phyloP scores from a whole-genome alignment of 306 rosid genomes.

The Quercus mongolica region DNA sequence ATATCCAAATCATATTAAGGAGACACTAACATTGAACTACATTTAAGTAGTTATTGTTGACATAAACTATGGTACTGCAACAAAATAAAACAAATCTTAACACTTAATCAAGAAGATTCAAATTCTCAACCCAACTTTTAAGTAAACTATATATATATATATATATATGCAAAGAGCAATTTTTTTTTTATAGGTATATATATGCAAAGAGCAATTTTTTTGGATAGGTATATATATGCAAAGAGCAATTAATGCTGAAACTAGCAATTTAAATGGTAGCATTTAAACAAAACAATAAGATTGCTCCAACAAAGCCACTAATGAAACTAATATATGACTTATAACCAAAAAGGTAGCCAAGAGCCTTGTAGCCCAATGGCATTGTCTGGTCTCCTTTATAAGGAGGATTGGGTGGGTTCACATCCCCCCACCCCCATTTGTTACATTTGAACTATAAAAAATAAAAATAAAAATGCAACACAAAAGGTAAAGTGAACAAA shows the following conservation, averaged over 20 bases:
- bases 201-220: too few species aligned
- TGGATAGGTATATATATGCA: background rate
- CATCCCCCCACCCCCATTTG: too few species aligned
- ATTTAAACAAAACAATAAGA: background rate
- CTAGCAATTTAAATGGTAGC: background rate
- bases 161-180: too few species aligned
- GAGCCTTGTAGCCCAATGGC: too few species aligned
- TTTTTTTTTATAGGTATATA: too few species aligned
- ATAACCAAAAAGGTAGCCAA: too few species aligned
- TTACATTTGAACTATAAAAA: too few species aligned
- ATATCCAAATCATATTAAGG: background rate
- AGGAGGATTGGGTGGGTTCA: too few species aligned
- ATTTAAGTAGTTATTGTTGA: background rate
- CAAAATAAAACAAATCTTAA: background rate
- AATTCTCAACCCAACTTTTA: background rate
- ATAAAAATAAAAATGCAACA: background rate
- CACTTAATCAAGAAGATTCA: background rate
- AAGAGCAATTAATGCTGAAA: background rate
- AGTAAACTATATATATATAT: too few species aligned
- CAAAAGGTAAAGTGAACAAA: conserved; percentile 1
- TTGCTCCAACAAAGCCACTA: background rate
- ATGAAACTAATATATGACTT: background rate
- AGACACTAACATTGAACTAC: background rate
- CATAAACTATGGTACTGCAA: background rate
- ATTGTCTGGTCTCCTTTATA: too few species aligned